phyloP scores from a whole-genome alignment of 2,329 filamentous ascomycete genomes.

The Fusarium anguioides region DNA sequence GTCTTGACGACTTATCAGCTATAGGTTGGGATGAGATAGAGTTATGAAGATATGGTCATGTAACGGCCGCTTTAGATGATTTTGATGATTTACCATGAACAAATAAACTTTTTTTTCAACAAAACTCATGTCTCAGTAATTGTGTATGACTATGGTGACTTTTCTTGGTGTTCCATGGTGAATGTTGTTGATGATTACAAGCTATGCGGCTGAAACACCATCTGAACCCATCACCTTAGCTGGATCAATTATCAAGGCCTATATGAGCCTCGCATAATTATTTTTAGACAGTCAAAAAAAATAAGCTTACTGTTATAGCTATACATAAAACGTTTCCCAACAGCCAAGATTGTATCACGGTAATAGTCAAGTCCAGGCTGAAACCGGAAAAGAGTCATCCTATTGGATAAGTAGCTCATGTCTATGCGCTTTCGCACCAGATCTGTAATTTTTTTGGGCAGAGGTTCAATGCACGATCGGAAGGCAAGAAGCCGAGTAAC shows the following conservation, averaged over 20 bases:
- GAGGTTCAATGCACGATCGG: background rate
- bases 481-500: background rate
- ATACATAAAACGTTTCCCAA: background rate
- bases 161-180: too few species aligned
- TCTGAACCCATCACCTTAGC: too few species aligned
- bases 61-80: conserved; percentile 9
- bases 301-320: background rate
- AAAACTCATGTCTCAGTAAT: background rate
- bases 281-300: too few species aligned
- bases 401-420: background rate
- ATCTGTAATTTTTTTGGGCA: background rate
- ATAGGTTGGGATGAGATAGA: conserved; percentile 6
- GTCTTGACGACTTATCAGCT: conserved; percentile 48
- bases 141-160: too few species aligned
- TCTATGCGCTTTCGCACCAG: background rate
- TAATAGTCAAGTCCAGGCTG: background rate
- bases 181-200: too few species aligned
- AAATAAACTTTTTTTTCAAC: background rate
- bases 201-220: too few species aligned
- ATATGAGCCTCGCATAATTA: too few species aligned
- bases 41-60: background rate
- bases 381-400: background rate
- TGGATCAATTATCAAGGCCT: too few species aligned
- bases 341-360: background rate
- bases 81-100: conserved; percentile 12